Base-by-base conservation (phyloP, 176 grass and related monocot species). In the Raddia guianensis region DNA sequence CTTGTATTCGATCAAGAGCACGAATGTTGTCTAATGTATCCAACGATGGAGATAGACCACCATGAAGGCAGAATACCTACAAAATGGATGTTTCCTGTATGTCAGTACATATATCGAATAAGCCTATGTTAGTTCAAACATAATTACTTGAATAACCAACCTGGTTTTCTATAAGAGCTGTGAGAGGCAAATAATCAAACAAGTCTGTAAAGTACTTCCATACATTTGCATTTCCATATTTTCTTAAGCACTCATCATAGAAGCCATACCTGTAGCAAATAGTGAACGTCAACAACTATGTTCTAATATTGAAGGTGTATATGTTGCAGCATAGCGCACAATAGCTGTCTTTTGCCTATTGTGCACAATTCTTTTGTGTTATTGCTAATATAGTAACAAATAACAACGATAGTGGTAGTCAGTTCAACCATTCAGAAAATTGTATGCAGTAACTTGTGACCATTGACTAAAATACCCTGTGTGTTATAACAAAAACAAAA, bases 161-260 rank as follows among this genome's bases (percentile, higher is more conserved):
- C 97, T 99, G 97, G 82, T 96, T 99, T 88, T 99, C 97, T 79
- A 99, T 95, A 77, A 98, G 92, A 82, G 96, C 96, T 50, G 96
- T 98, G 74, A 98, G 96, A 59, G 96, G 96, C 76, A 99, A 80
- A 86, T 99, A 99, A 87, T 99, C 97, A 70, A 99, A 99, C 55
- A 99, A 78, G 58, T 99, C 97, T 44, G 97, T 99, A 52, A 99
- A 99, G 82, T 91, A 93, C 55, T 99, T 99, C 97, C 97, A 99
- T 20, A 99, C 97, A 82, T 95, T 99, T 74, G 97, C 97, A 91
- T 99, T 99, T 62, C 97, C 97, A 73, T 99, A 99, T 66, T 98
- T 98, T 95, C 96, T 89, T 72, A 98, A 90, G 79, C 96, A 98
- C 79, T 98, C 96, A 27, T 98, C 96, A 77, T 98, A 98, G 72